These are phyloP conservation scores for Wickerhamomyces xylosicus DNA, from an alignment of 805 yeast species.

Conservation along the genomic window DNA sequence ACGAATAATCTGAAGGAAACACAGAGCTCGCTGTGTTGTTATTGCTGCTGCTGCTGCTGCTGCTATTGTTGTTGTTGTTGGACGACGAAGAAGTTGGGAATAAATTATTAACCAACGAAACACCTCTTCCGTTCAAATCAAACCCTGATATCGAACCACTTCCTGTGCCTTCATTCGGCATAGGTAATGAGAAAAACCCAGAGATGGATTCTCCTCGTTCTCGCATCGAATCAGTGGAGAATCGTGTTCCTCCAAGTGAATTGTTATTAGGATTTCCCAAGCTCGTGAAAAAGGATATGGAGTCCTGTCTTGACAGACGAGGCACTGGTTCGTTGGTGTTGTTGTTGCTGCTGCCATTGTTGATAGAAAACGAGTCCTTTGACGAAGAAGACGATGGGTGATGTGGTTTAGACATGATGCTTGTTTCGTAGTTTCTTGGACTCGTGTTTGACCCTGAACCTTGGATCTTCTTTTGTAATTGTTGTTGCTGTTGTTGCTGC, in stretches of 20 bases:
- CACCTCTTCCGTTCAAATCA: conserved; percentile 15
- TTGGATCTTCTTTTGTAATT: background rate
- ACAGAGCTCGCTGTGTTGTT: too few relatives aligned
- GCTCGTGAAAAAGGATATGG: conserved; percentile 18
- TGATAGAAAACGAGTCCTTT: too few relatives aligned
- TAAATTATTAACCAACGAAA: conserved; percentile 16
- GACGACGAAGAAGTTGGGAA: conserved; percentile 17
- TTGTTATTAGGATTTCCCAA: conserved; percentile 6
- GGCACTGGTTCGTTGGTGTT: conserved; percentile 4
- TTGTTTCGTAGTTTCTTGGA: conserved; percentile 10
- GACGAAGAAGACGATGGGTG: too few relatives aligned
- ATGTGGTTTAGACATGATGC: too few relatives aligned
- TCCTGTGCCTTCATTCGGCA: background rate
- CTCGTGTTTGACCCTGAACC: conserved; percentile 5
- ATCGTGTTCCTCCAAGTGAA: conserved; percentile 17
- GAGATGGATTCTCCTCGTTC: too few relatives aligned
- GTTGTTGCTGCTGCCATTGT: conserved; percentile 8
- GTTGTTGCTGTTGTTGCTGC: conserved; percentile 1
- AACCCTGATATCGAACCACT: background rate
- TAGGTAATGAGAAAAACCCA: conserved; percentile 14
- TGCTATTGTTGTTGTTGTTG: conserved; percentile 3
- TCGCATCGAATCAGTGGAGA: conserved; percentile 21
- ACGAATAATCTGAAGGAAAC: too few relatives aligned
- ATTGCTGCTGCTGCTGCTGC: conserved; percentile 1
- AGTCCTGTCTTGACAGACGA: conserved; percentile 22